Evolutionary conservation across 495 filamentous ascomycete genomes (phyloP).

Genomic region (Tuber borchii): DNA sequence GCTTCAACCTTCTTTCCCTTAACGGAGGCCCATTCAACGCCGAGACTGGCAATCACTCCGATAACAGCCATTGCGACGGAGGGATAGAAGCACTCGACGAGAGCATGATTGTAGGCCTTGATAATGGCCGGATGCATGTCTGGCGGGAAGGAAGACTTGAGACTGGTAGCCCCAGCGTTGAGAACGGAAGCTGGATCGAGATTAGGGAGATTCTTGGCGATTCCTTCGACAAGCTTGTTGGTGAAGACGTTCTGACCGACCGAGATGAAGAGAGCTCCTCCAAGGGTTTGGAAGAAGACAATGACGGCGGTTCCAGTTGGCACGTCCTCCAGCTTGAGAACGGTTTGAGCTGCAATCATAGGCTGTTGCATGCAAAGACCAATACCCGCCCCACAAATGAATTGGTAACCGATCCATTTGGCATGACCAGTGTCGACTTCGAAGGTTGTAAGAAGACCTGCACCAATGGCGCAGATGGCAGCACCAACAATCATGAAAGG

Average conservation of each 20-base stretch:
- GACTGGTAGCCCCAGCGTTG: slow-evolving; percentile 59
- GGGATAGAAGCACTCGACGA: slow-evolving; percentile 65
- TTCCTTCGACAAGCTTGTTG: slow-evolving; percentile 58
- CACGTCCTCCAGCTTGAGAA: slow-evolving; percentile 55
- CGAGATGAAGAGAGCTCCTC: slow-evolving; percentile 66
- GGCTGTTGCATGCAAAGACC: slow-evolving; percentile 64
- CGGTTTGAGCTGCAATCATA: slow-evolving; percentile 63
- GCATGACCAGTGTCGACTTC: slow-evolving; percentile 49
- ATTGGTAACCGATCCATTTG: slow-evolving; percentile 69
- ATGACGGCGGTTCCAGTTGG: slow-evolving; percentile 61
- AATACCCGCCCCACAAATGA: slow-evolving; percentile 61
- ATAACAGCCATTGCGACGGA: slow-evolving; percentile 57
- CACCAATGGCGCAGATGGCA: slow-evolving; percentile 58
- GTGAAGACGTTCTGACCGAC: slow-evolving; percentile 73
- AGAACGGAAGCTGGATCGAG: slow-evolving; percentile 51
- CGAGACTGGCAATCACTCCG: slow-evolving; percentile 55
- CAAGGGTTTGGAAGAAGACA: slow-evolving; percentile 65
- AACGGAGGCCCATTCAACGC: slow-evolving; percentile 72
- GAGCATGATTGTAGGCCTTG: slow-evolving; percentile 61
- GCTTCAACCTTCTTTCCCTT: slow-evolving; percentile 74
- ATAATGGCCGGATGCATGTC: slow-evolving; percentile 53
- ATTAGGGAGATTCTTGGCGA: slow-evolving; percentile 50
- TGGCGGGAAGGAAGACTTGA: slow-evolving; percentile 49
- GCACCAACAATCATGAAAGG: slow-evolving; percentile 62
- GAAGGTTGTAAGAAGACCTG: slow-evolving; percentile 63